phyloP scores from a whole-genome alignment of 768 basidiomycete genomes.

The Amanita exitialis region DNA sequence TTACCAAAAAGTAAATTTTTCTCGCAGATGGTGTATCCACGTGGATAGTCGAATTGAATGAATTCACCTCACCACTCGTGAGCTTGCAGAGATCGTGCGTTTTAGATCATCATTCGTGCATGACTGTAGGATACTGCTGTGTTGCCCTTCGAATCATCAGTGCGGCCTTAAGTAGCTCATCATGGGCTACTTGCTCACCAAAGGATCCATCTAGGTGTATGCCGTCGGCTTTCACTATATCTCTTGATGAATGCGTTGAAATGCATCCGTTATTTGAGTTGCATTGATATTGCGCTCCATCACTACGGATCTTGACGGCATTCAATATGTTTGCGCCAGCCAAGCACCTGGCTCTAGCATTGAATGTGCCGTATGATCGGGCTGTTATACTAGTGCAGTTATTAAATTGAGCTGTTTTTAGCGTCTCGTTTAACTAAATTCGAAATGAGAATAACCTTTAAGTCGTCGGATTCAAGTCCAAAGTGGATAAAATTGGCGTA shows the following conservation, averaged over 20 bases:
- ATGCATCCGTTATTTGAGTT: conserved; percentile 39
- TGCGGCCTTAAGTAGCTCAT: not conserved
- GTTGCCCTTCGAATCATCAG: conserved; percentile 30
- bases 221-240: conserved; percentile 44
- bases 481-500: conserved; percentile 14
- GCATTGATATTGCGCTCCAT: conserved; percentile 33
- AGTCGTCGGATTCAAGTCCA: not conserved
- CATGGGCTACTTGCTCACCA: conserved; percentile 19
- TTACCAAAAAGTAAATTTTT: too few relatives aligned
- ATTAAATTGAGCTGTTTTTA: conserved; percentile 28
- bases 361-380: conserved; percentile 41
- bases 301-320: conserved; percentile 53
- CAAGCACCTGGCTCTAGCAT: conserved; percentile 34
- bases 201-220: conserved; percentile 46
- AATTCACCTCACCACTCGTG: too few relatives aligned
- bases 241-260: conserved; percentile 36
- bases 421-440: conserved; percentile 39
- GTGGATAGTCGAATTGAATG: too few relatives aligned
- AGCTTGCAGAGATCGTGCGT: too few relatives aligned
- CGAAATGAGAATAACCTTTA: conserved; percentile 52
- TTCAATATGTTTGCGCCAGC: conserved; percentile 62
- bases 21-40: too few relatives aligned
- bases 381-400: conserved; percentile 41
- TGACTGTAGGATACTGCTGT: conserved; percentile 51
- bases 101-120: too few relatives aligned